Conservation (phyloP, 2,329 filamentous ascomycete genomes). For the Fusarium sp. region DNA sequence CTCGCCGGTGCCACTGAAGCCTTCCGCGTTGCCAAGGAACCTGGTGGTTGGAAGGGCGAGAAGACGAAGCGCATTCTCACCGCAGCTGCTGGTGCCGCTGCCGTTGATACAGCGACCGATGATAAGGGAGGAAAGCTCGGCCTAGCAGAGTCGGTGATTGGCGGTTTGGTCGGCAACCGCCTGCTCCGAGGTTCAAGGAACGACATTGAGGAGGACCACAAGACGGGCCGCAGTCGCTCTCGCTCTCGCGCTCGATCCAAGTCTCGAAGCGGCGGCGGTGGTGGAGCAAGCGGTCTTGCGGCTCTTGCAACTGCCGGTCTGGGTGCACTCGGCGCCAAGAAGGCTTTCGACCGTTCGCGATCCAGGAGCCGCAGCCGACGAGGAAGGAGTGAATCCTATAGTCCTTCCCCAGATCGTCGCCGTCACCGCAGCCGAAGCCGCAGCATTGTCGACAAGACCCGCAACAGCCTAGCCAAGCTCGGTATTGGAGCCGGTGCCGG, state of each 20-base stretch:
- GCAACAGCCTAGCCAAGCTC: constrained; percentile 71
- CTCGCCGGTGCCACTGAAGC: constrained; percentile 92
- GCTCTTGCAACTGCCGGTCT: constrained; percentile 72
- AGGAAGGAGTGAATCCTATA: constrained; percentile 59
- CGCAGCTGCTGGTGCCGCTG: constrained; percentile 85
- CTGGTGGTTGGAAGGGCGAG: constrained; percentile 88
- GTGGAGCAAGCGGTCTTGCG: constrained; percentile 63
- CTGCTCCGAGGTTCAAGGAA: constrained; percentile 83
- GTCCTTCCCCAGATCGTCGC: constrained; percentile 60
- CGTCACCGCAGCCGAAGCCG: constrained; percentile 67
- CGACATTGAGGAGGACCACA: constrained; percentile 71
- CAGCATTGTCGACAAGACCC: constrained; percentile 72
- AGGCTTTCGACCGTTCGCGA: constrained; percentile 67
- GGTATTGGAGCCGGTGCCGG: constrained; percentile 66
- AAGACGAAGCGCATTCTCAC: constrained; percentile 94
- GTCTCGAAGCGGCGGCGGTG: constrained; percentile 55
- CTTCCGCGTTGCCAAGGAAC: constrained; percentile 89
- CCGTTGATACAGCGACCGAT: constrained; percentile 83
- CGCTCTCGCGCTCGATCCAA: constrained; percentile 73
- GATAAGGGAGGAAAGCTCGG: constrained; percentile 84
- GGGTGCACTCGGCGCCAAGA: constrained; percentile 71
- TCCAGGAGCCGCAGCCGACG: constrained; percentile 64
- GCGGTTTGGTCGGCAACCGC: constrained; percentile 87
- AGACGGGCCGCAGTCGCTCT: constrained; percentile 74
- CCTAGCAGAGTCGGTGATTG: constrained; percentile 86